Evolutionary conservation across 768 basidiomycete species (phyloP), one percentile per base, ranked within the genome.

Genomic region (Russula vinacea): DNA sequence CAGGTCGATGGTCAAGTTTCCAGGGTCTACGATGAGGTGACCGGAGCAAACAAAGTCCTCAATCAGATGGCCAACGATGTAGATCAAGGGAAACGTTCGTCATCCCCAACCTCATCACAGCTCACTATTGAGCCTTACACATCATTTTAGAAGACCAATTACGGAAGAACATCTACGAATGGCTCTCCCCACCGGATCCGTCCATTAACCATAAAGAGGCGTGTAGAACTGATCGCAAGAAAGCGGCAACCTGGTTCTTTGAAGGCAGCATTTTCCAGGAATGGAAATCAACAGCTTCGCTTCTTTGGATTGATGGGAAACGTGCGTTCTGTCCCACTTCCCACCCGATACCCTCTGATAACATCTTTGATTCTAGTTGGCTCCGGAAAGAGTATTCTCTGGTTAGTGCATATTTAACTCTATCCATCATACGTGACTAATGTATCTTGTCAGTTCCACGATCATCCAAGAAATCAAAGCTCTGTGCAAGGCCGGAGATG

Each of bases 221-320:
- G 11, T 22, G 53, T 10, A 19, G 7, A 37, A 14, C 53, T 4
- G 17, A 14, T 4, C 56, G 13, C 40, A 17, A n/a, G 17, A 19
- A 10, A 32, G 40, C 26, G 3, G 56, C 26, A 11, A 4, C 17
- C 16, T 44, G 56, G 56, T 56, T 56, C 42, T n/a, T n/a, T 32
- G 17, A 56, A 19, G 26, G 14, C 1, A 29, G 5, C 24, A n/a
- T 44, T 1, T 42, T 32, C 11, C 2, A 2, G 5, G n/a, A 54
- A 37, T 54, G 49, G 49, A 26, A 26, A 50, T 16, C 22, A 16
- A 14, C 13, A 5, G 5, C 13, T 49, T 49, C 47, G 13, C 16
- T 50, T 5, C 33, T 54, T 14, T 54, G 53, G 53, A 54, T 54
- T 14, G 35, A 54, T 1, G 53, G 53, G 6, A 54, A 54, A n/a